Percentiles rank a stretch among this genome's conserved stretches.
These are phyloP conservation scores for Pythium folliculosum DNA, from an alignment of 352 stramenopile species.

Conservation along the genomic window DNA sequence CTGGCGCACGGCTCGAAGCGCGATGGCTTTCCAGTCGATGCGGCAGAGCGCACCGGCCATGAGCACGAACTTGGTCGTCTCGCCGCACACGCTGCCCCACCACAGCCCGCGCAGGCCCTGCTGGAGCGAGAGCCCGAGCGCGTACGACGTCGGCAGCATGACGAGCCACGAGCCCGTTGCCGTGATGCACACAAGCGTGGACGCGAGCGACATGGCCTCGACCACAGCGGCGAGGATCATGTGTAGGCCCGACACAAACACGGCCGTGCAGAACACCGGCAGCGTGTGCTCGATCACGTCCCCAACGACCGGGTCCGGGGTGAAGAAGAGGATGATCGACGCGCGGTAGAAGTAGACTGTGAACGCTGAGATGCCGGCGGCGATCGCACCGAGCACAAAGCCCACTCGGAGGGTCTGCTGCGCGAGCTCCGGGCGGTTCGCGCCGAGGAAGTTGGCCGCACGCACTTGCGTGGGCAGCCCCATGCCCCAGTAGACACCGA, in stretches of 20 bases:
- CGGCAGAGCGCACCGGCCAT: slow-evolving; percentile 55
- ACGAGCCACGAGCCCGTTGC: slow-evolving; percentile 69
- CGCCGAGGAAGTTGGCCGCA: slow-evolving; percentile 71
- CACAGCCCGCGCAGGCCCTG: slow-evolving; percentile 64
- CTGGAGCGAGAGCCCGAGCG: slow-evolving; percentile 51
- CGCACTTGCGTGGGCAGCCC: slow-evolving; percentile 78
- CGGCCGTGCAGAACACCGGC: slow-evolving; percentile 69
- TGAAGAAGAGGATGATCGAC: slow-evolving; percentile 62
- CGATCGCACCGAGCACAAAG: slow-evolving; percentile 61
- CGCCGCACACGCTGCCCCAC: slow-evolving; percentile 74
- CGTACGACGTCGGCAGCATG: slow-evolving; percentile 63
- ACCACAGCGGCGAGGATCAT: slow-evolving; percentile 78
- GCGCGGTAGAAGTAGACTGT: slow-evolving; percentile 50
- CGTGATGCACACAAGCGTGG: slow-evolving; percentile 73
- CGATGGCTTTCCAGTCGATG: slow-evolving; percentile 77
- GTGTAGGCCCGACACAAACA: slow-evolving; percentile 77
- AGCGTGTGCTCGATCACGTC: slow-evolving; percentile 54
- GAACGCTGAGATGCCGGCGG: slow-evolving; percentile 55
- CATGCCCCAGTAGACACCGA: slow-evolving; percentile 85
- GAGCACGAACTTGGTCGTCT: slow-evolving; percentile 72
- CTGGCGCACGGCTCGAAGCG: slow-evolving; percentile 57
- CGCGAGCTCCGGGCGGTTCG: slow-evolving; percentile 56
- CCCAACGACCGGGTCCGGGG: slow-evolving; percentile 55
- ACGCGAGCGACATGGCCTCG: slow-evolving; percentile 77
- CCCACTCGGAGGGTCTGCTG: slow-evolving; percentile 62